Conservation (phyloP, 2,329 filamentous ascomycete genomes). For the Penicillium sclerotigenum region DNA sequence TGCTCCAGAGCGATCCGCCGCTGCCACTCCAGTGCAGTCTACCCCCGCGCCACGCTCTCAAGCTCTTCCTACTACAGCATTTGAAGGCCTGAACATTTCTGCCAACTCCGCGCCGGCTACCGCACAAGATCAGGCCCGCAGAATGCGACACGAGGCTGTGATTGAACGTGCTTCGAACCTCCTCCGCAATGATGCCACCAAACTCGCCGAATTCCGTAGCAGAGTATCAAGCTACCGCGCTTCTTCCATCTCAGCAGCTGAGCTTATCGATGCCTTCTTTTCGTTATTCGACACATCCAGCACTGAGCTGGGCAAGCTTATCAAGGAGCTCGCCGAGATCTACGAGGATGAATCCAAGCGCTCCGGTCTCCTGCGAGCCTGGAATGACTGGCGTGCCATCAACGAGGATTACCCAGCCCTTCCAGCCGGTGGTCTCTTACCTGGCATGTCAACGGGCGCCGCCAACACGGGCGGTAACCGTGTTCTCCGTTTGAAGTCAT, state of each 20-base stretch:
- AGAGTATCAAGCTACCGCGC: constrained; percentile 76
- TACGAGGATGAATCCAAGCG: constrained; percentile 80
- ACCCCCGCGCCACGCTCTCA: constrained; percentile 22
- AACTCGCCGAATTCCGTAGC: constrained; percentile 72
- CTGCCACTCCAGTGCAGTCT: constrained; percentile 28
- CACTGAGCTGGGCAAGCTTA: constrained; percentile 77
- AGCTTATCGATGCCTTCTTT: constrained; percentile 85
- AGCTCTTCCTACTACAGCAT: constrained; percentile 36
- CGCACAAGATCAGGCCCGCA: constrained; percentile 76
- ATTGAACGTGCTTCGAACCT: constrained; percentile 80
- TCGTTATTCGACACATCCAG: constrained; percentile 79
- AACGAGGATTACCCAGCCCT: constrained; percentile 93
- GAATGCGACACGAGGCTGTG: constrained; percentile 76
- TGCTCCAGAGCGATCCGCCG: constrained; percentile 41
- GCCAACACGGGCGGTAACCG: constrained; percentile 53
- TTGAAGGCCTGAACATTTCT: constrained; percentile 53
- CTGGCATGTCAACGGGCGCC: constrained; percentile 48
- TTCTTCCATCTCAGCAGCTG: constrained; percentile 65
- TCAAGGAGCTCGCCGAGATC: constrained; percentile 88
- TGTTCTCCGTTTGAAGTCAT: constrained; percentile 66
- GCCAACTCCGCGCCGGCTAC: constrained; percentile 49
- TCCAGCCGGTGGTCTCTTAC: constrained; percentile 69
- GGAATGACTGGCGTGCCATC: constrained; percentile 93
- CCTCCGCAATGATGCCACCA: constrained; percentile 70
- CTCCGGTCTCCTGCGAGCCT: constrained; percentile 71